Evolutionary conservation across 495 filamentous ascomycete genomes (phyloP).

Genomic region (Bombardia bombarda): DNA sequence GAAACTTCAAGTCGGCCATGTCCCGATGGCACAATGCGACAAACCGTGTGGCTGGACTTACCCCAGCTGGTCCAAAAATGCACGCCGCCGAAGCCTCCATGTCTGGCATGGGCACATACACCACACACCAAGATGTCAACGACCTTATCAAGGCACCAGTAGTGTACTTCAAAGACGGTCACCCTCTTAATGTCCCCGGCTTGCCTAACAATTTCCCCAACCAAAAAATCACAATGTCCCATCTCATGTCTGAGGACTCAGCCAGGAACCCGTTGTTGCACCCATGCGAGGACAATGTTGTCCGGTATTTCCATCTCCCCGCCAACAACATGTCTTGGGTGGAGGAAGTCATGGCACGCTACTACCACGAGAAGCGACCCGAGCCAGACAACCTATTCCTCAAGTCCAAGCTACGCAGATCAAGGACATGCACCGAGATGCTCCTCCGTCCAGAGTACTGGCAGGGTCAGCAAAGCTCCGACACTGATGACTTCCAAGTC

Average conservation of each 20-base stretch:
- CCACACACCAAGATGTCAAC: slow-evolving; percentile 9
- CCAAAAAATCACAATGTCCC: slow-evolving; percentile 17
- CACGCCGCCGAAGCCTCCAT: background rate
- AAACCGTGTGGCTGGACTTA: slow-evolving; percentile 1
- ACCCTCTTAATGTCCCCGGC: slow-evolving; percentile 7
- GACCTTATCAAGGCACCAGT: slow-evolving; percentile 17
- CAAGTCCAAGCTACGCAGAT: slow-evolving; percentile 2
- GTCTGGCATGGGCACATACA: background rate
- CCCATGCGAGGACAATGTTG: slow-evolving; percentile 7
- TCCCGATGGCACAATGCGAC: slow-evolving; percentile 8
- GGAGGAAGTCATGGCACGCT: slow-evolving; percentile 20
- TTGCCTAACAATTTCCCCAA: slow-evolving; percentile 14
- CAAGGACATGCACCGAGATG: slow-evolving; percentile 13
- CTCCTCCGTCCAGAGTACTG: slow-evolving; percentile 23
- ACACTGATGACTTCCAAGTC: slow-evolving; percentile 13
- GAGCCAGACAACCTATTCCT: slow-evolving; percentile 7
- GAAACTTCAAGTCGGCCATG: slow-evolving; percentile 14
- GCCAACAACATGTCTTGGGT: slow-evolving; percentile 31
- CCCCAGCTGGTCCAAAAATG: background rate
- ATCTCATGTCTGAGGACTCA: slow-evolving; percentile 16
- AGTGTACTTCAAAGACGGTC: slow-evolving; percentile 15
- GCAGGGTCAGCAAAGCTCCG: slow-evolving; percentile 24
- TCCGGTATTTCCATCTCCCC: slow-evolving; percentile 29
- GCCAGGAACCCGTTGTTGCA: slow-evolving; percentile 21
- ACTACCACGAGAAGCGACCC: slow-evolving; percentile 21